Percentiles rank a stretch among this genome's conserved stretches.
phyloP scores from a whole-genome alignment of 1,139 yeast species.

The Scheffersomyces illinoinensis region DNA sequence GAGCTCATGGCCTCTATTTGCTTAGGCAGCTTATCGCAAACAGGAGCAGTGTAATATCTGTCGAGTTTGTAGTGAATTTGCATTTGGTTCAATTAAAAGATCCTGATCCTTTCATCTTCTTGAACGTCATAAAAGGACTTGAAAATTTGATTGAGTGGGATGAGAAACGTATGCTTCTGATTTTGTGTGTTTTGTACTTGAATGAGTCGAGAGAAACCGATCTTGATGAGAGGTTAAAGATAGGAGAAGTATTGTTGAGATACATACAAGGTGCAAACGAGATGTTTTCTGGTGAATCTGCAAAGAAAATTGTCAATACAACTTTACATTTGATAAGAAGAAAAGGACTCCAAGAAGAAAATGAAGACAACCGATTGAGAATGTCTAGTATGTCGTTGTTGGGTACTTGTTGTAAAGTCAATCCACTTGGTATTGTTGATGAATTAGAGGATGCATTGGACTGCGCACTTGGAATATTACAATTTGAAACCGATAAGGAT shows the following conservation, averaged over 20 bases:
- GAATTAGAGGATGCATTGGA: constrained; percentile 62
- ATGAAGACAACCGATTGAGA: constrained; percentile 60
- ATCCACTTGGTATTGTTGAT: constrained; percentile 53
- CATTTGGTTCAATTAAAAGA: constrained; percentile 70
- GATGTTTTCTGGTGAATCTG: constrained; percentile 42
- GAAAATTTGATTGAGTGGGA: constrained; percentile 55
- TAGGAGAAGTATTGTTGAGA: constrained; percentile 78
- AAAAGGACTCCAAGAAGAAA: constrained; percentile 22
- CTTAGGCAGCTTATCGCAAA: constrained; percentile 58
- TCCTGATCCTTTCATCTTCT: constrained; percentile 81
- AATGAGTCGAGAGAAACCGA: constrained; percentile 27
- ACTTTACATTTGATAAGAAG: constrained; percentile 43
- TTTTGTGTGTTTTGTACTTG: constrained; percentile 44
- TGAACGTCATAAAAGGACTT: constrained; percentile 81
- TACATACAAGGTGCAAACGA: constrained; percentile 53
- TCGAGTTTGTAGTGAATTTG: constrained; percentile 57
- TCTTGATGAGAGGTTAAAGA: constrained; percentile 66
- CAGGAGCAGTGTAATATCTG: constrained; percentile 50
- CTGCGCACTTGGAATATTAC: constrained; percentile 73
- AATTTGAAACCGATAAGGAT: constrained; percentile 49
- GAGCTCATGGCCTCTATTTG: constrained; percentile 81
- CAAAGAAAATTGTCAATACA: constrained; percentile 27
- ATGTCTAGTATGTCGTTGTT: constrained; percentile 86
- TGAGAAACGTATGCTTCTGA: constrained; percentile 37
- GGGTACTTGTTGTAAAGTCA: constrained; percentile 64